Percentiles rank a stretch among this genome's conserved stretches.
phyloP scores from a whole-genome alignment of 108 stramenopile species.

The Aurantiochytrium sp. region DNA sequence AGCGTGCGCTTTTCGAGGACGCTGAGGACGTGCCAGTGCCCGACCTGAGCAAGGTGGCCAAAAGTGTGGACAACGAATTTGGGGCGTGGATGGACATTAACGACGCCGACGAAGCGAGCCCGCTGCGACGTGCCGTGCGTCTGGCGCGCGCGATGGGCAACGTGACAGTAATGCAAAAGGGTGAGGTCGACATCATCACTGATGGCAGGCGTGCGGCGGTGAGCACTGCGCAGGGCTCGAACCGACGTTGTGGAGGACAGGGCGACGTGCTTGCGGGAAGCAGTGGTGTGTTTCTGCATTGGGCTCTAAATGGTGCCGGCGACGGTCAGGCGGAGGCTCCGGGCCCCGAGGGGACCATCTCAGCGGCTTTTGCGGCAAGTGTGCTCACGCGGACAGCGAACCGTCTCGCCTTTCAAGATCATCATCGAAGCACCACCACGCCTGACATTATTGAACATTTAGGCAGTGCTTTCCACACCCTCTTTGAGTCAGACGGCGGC shows the following conservation, averaged over 20 bases:
- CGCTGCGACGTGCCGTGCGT: conserved; percentile 11
- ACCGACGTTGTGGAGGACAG: conserved; percentile 89
- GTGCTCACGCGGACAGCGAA: conserved; percentile 65
- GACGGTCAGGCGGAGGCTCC: background rate
- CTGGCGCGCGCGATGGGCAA: conserved; percentile 19
- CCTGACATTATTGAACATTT: conserved; percentile 66
- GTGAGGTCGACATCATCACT: conserved; percentile 42
- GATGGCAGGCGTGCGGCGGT: conserved; percentile 32
- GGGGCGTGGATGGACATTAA: background rate
- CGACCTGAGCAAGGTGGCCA: background rate
- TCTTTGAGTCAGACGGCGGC: background rate
- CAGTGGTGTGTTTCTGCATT: conserved; percentile 63
- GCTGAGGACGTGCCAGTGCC: background rate
- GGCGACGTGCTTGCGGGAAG: conserved; percentile 87
- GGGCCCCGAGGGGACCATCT: background rate
- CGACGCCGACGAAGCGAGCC: conserved; percentile 19
- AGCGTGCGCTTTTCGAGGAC: conserved; percentile 16
- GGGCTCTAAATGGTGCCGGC: conserved; percentile 39
- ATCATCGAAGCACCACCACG: conserved; percentile 73
- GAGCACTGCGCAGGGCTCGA: conserved; percentile 68
- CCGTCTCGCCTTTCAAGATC: conserved; percentile 53
- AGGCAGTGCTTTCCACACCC: conserved; percentile 43
- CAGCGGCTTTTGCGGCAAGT: conserved; percentile 52
- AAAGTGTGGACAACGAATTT: background rate
- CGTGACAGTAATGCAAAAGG: conserved; percentile 60